Evolutionary conservation across 192 early-diverging fungal genomes (phyloP).

Genomic region (Lobosporangium transversale): DNA sequence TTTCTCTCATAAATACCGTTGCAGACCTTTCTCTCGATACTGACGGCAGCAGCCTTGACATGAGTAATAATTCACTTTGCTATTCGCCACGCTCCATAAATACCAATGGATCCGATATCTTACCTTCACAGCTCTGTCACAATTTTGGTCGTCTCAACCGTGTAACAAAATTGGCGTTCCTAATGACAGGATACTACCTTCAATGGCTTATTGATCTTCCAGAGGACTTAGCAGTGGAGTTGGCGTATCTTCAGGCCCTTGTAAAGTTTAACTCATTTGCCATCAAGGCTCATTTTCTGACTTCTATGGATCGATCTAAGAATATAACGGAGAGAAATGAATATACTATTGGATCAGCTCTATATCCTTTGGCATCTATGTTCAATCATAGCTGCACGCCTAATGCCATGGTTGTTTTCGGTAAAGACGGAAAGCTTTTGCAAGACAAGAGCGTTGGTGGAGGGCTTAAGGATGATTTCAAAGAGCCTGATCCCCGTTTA

Average conservation of each 20-base stretch:
- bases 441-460: background rate
- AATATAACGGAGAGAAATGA: conserved; percentile 3
- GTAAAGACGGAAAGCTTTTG: conserved; percentile 3
- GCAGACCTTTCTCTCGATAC: conserved; percentile 12
- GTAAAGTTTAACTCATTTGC: conserved; percentile 45
- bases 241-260: conserved; percentile 31
- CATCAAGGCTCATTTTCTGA: conserved; percentile 15
- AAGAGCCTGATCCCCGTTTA: conserved; percentile 17
- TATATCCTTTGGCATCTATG: conserved; percentile 39
- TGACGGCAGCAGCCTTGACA: background rate
- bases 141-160: conserved; percentile 17
- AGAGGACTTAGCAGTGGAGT: conserved; percentile 9
- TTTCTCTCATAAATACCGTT: conserved; percentile 1
- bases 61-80: no score
- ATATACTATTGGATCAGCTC: conserved; percentile 29
- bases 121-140: conserved; percentile 15
- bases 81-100: background rate
- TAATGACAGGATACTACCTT: conserved; percentile 35
- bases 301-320: background rate
- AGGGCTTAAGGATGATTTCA: background rate
- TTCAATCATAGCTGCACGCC: conserved; percentile 52
- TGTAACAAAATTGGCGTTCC: background rate
- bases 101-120: conserved; percentile 23
- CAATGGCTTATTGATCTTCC: conserved; percentile 22
- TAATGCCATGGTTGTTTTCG: conserved; percentile 42